phyloP scores from a whole-genome alignment of 2,329 filamentous ascomycete species.

The Atkinsonella hypoxylon region DNA sequence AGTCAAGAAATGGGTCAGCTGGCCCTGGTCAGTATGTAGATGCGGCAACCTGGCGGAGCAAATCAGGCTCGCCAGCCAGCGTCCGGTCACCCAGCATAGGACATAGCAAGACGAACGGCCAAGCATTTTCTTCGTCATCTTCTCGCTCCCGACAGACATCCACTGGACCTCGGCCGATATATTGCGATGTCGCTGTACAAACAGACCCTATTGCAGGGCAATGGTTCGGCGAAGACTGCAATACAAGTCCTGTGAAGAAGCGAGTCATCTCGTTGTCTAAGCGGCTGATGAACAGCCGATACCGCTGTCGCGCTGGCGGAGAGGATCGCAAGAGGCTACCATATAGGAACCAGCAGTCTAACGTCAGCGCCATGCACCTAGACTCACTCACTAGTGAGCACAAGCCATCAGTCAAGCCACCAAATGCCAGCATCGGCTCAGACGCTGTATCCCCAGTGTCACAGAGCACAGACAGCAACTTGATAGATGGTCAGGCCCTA shows the following conservation, averaged over 20 bases:
- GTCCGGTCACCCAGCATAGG: slow-evolving; percentile 25
- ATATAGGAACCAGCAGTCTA: slow-evolving; percentile 12
- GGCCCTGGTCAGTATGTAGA: slow-evolving; percentile 36
- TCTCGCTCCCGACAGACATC: slow-evolving; percentile 26
- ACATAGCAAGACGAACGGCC: slow-evolving; percentile 15
- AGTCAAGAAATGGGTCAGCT: slow-evolving; percentile 25
- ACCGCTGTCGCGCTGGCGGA: slow-evolving; percentile 29
- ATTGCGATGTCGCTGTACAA: slow-evolving; percentile 40
- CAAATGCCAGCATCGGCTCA: slow-evolving; percentile 9
- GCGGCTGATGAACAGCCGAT: slow-evolving; percentile 37
- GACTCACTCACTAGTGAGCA: slow-evolving; percentile 25
- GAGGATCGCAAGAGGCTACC: slow-evolving; percentile 21
- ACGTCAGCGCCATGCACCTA: slow-evolving; percentile 27
- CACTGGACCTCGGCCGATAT: slow-evolving; percentile 26
- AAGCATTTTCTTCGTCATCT: slow-evolving; percentile 16
- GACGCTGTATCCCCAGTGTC: slow-evolving; percentile 15
- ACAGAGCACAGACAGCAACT: slow-evolving; percentile 13
- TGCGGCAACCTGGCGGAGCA: slow-evolving; percentile 39
- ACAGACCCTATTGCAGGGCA: slow-evolving; percentile 42
- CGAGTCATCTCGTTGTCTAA: slow-evolving; percentile 41
- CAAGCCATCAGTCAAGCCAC: slow-evolving; percentile 15
- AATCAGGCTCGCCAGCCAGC: slow-evolving; percentile 38
- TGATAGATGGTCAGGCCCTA: slow-evolving; percentile 19
- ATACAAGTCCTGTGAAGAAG: slow-evolving; percentile 29
- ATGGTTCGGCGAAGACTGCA: slow-evolving; percentile 33